Evolutionary conservation across 805 yeast genomes (phyloP).

Genomic region (Kurtzmaniella cleridarum): DNA sequence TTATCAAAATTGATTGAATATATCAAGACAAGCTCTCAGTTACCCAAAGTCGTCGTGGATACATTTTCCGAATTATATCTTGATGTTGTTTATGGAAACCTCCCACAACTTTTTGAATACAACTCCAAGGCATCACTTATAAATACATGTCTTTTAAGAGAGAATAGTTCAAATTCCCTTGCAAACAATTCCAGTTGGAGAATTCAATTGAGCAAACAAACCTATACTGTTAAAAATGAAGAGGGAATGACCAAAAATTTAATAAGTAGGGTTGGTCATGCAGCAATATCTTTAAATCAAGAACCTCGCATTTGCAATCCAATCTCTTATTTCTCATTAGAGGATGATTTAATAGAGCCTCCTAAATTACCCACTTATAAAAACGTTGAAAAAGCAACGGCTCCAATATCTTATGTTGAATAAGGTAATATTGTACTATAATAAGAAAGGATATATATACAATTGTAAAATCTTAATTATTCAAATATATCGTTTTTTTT

Average conservation of each 20-base stretch:
- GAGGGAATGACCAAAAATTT: background rate
- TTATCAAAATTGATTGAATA: constrained; percentile 40
- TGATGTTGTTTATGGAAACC: constrained; percentile 14
- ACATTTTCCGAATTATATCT: constrained; percentile 16
- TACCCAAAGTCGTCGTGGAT: constrained; percentile 47
- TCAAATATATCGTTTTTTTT: background rate
- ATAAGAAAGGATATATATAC: constrained; percentile 1
- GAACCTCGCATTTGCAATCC: too few relatives aligned
- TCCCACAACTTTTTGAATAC: constrained; percentile 2
- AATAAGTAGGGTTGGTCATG: constrained; percentile 1
- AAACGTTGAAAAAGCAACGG: constrained; percentile 59
- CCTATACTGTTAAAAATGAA: constrained; percentile 6
- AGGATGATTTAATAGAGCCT: constrained; percentile 11
- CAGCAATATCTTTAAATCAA: background rate
- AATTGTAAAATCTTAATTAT: background rate
- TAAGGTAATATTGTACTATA: constrained; percentile 4
- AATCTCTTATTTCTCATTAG: constrained; percentile 11
- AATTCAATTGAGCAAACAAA: constrained; percentile 16
- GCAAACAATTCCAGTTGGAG: constrained; percentile 19
- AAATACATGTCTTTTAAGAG: constrained; percentile 7
- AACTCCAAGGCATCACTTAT: background rate
- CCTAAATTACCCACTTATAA: constrained; percentile 51
- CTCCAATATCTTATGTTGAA: constrained; percentile 38
- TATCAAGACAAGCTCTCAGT: constrained; percentile 38
- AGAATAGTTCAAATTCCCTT: constrained; percentile 22